These are phyloP conservation scores for Poa annua DNA, from an alignment of 176 grass and related monocot species.

Conservation along the genomic window DNA sequence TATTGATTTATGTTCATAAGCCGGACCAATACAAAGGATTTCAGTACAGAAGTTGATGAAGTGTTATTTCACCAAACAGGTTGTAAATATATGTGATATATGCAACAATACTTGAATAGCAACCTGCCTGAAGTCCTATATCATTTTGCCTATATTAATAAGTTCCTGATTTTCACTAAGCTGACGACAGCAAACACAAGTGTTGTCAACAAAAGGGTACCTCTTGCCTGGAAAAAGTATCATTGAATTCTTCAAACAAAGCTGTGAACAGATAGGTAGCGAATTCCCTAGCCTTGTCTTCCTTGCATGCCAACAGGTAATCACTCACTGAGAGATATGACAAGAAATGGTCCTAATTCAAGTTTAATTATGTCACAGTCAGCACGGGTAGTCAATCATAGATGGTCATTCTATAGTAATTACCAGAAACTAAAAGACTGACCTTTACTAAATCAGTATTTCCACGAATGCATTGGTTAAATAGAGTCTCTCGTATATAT, in stretches of 20 bases:
- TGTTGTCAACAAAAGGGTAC: conserved; percentile 43
- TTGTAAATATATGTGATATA: conserved; percentile 25
- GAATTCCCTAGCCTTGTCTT: conserved; percentile 80
- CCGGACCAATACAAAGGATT: conserved; percentile 14
- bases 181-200: conserved; percentile 18
- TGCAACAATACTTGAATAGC: neutral
- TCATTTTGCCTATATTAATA: neutral
- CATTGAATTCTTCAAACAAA: conserved; percentile 81
- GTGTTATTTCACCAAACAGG: conserved; percentile 11
- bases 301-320: conserved; percentile 86
- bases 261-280: conserved; percentile 71
- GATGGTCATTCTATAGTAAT: conserved; percentile 2
- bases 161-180: conserved; percentile 13
- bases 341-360: conserved; percentile 62
- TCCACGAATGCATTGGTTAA: conserved; percentile 80
- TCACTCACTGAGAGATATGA: conserved; percentile 60
- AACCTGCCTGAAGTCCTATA: neutral
- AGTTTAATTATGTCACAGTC: conserved; percentile 45
- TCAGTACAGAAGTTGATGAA: conserved; percentile 4
- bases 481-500: conserved; percentile 65
- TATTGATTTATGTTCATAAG: conserved; percentile 25
- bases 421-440: conserved; percentile 41
- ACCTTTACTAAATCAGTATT: conserved; percentile 86
- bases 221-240: conserved; percentile 85
- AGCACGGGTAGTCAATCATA: conserved; percentile 20